phyloP scores from a whole-genome alignment of 208 protist genomes.

The Acanthamoeba healyi region DNA sequence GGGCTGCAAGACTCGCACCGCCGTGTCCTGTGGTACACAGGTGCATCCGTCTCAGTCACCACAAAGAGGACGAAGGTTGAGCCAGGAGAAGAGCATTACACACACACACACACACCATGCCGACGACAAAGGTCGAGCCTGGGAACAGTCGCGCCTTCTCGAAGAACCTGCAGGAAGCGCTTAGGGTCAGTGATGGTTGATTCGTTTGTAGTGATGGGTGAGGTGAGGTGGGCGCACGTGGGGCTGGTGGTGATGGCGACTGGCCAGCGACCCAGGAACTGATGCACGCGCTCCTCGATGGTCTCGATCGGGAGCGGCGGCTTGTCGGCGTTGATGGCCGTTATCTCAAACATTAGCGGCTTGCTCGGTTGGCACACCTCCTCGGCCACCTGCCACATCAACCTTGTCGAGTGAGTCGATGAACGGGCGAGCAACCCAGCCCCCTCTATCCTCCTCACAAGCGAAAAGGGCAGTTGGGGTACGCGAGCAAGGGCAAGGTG shows the following conservation, averaged over 20 bases:
- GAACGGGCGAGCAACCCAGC: neutral
- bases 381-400: neutral
- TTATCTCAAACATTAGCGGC: conserved; percentile 33
- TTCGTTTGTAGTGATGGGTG: too few relatives aligned
- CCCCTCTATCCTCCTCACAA: too few relatives aligned
- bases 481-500: conserved; percentile 39
- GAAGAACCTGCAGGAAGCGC: neutral
- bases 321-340: conserved; percentile 64
- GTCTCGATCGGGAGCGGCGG: conserved; percentile 40
- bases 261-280: conserved; percentile 32
- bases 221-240: neutral
- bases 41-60: too few relatives aligned
- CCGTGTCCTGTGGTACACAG: neutral
- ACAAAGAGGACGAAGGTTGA: too few relatives aligned
- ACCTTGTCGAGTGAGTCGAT: neutral
- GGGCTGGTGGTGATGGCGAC: conserved; percentile 38
- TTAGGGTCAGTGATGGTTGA: too few relatives aligned
- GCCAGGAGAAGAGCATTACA: neutral
- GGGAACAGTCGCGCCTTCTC: conserved; percentile 53
- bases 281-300: neutral
- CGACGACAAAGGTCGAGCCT: conserved; percentile 46
- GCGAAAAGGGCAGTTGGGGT: neutral
- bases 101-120: neutral
- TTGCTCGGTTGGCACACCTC: conserved; percentile 13
- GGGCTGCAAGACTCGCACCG: conserved; percentile 16